A percentile compares a stretch with the other conserved stretches of the same genome.
Evolutionary conservation across 1,139 yeast species (phyloP).

Genomic region (Yamadazyma atlantica): DNA sequence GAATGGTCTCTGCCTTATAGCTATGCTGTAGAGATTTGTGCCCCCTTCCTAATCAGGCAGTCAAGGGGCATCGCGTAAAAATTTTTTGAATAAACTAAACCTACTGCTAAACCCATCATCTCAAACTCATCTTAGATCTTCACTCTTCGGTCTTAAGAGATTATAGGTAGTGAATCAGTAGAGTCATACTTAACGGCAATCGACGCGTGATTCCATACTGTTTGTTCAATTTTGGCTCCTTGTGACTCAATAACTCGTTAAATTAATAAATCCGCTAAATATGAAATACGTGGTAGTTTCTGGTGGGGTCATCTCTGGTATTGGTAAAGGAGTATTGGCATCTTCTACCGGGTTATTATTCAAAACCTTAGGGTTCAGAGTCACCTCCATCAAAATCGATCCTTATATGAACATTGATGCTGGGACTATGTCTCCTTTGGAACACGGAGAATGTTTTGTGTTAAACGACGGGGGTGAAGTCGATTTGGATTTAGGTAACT

Average conservation of each 20-base stretch:
- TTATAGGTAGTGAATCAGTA: no score
- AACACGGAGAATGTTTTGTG: constrained; percentile 98
- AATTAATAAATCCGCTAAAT: no score
- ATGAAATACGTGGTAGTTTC: constrained; percentile 99
- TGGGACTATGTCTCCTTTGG: constrained; percentile 98
- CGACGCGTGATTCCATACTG: no score
- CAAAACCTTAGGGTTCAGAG: constrained; percentile 91
- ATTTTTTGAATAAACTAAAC: no score
- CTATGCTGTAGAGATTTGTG: no score
- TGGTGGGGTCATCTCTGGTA: constrained; percentile 98
- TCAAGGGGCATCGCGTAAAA: not conserved
- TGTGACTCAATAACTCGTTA: no score
- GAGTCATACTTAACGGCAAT: no score
- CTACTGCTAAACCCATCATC: no score
- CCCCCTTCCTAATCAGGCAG: constrained; percentile 1
- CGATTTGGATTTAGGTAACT: constrained; percentile 95
- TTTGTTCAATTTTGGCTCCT: constrained; percentile 1
- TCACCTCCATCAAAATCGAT: constrained; percentile 95
- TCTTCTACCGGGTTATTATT: constrained; percentile 94
- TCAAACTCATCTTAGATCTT: no score
- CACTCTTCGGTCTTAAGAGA: no score
- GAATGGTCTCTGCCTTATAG: not conserved
- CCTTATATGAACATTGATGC: constrained; percentile 99
- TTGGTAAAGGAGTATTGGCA: constrained; percentile 97
- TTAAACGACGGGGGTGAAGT: constrained; percentile 99